These are phyloP conservation scores for Nigrograna mackinnonii DNA, from an alignment of 2,329 filamentous ascomycete species.

Conservation along the genomic window DNA sequence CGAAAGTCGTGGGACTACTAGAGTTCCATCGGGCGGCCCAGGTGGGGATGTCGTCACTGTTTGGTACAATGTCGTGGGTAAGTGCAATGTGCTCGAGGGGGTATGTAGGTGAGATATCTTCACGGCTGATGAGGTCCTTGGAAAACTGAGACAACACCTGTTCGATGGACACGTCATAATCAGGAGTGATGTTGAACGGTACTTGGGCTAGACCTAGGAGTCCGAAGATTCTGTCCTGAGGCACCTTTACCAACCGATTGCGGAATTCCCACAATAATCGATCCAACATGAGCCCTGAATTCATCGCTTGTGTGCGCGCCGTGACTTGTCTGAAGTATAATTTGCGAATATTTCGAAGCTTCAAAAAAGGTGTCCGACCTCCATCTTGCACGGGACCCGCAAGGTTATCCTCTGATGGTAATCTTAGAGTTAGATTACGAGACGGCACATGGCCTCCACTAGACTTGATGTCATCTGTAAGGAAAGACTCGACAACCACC, in stretches of 20 bases:
- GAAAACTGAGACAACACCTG: neutral
- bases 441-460: neutral
- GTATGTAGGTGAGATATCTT: constrained; percentile 1
- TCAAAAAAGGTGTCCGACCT: neutral
- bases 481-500: neutral
- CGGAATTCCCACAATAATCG: neutral
- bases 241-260: neutral
- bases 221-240: neutral
- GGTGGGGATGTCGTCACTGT: neutral
- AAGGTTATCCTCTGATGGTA: neutral
- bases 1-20: neutral
- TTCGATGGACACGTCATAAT: constrained; percentile 1
- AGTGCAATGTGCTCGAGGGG: neutral
- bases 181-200: neutral
- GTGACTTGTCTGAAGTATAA: constrained; percentile 1
- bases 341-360: constrained; percentile 1
- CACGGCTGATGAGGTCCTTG: neutral
- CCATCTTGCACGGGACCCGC: neutral
- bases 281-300: constrained; percentile 1
- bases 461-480: neutral
- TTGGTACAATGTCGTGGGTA: constrained; percentile 1
- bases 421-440: neutral
- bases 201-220: neutral
- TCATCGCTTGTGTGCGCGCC: neutral
- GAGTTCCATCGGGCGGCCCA: neutral